Evolutionary conservation across 2,329 filamentous ascomycete species (phyloP).

Genomic region (Phaeomoniella chlamydospora): DNA sequence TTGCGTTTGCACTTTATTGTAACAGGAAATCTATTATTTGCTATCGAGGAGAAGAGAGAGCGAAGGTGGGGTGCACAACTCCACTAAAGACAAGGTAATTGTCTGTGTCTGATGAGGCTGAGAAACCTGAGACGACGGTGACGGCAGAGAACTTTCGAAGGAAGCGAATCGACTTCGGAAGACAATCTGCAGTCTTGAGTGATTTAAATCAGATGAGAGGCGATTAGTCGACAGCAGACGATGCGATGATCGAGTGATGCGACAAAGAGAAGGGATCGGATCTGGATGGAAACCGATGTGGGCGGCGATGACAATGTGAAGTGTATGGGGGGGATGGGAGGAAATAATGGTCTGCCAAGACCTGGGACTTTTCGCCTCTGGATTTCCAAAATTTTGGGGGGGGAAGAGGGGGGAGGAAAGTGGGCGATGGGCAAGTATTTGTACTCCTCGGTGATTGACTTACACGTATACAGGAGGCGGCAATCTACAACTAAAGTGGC

Average conservation of each 20-base stretch:
- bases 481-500: not conserved
- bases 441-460: not conserved
- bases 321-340: not conserved
- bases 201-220: too few relatives aligned
- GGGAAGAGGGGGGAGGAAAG: not conserved
- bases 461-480: not conserved
- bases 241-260: not conserved
- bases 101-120: too few relatives aligned
- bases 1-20: not conserved
- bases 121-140: not conserved
- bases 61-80: not conserved
- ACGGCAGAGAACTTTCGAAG: not conserved
- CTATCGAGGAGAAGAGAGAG: not conserved
- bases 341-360: not conserved
- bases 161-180: not conserved
- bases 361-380: not conserved
- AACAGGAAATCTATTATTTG: slow-evolving; percentile 1
- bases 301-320: too few relatives aligned
- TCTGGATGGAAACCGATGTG: too few relatives aligned
- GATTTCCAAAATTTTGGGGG: not conserved
- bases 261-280: too few relatives aligned
- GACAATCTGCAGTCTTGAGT: too few relatives aligned
- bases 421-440: slow-evolving; percentile 1
- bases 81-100: too few relatives aligned
- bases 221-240: too few relatives aligned